Base-by-base conservation (phyloP, 495 filamentous ascomycete genomes). In the Podospora anserina region DNA sequence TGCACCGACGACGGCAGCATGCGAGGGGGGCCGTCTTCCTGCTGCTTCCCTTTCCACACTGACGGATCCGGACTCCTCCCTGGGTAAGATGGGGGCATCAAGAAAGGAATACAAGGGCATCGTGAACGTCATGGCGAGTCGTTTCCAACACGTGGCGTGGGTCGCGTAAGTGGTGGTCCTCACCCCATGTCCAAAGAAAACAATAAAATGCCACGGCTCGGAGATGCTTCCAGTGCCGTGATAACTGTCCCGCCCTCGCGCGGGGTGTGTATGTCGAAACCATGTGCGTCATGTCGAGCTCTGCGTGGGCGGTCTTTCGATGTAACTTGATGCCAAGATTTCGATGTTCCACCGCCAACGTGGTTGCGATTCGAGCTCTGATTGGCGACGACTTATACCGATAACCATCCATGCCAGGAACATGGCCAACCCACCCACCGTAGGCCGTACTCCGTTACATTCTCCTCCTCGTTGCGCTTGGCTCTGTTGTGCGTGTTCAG, bases 311-410 rank as follows among this genome's bases (percentile, higher is more conserved):
- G 13, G 19, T 61, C 26, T 26, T 26, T 30, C 59, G 26, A 32
- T 27, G 59, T 4, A 30, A 28, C 39, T 61, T 61, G 30, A 30
- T 61, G 59, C 59, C 59, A 61, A 61, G 59, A 16, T 28, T 61
- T 18, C 5, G 26, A 26, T 61, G 59, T 28, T 61, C 23, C 5
- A 4, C 9, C 9, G 20, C 30, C 30, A 63, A 63, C 61, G 61
- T 63, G 61, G 27, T 49, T 44, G 16, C 9, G 61, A 63, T 63
- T 32, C 18, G 9, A 16, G 32, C 19, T 44, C 30, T 63, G 61
- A 63, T 63, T 63, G 61, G 61, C 32, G 13, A 39, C 34, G 39
- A 49, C 39, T 49, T 49, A 49, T 49, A 49, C 39, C 39, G 13
- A 49, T 7, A 32, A 32, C 30, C 30, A 63, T 16, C 28, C 23